Base-by-base conservation (phyloP, 805 yeast genomes). In the Hanseniaspora thailandica region DNA sequence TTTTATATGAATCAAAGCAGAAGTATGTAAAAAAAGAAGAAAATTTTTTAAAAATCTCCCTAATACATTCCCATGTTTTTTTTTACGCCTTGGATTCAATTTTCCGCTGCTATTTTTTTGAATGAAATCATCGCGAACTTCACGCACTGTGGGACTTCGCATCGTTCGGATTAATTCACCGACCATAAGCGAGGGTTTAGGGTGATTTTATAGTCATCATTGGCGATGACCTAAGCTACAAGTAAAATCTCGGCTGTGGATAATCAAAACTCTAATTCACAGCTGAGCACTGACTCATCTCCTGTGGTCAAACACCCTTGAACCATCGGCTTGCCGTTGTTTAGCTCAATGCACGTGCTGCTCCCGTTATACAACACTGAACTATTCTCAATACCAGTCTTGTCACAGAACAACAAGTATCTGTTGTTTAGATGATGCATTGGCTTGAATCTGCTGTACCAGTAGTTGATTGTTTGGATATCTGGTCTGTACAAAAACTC, bases 401-500 rank as follows among this genome's bases (percentile, higher is more conserved):
- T 48, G 15, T 48, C 52, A 31, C 52, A 48, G 19, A 48, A 48
- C 34, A 48, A 22, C 5, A 48, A 15, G 26, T 48, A 48, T 22
- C 17, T 48, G 15, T 41, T 48, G 7, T 23, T 13, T 8, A 10
- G 3, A 5, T 3, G 13, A 19, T 48, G 52, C 40, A 48, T 23
- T 10, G 52, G 52, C 19, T 33, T 40, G 26, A 48, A 48, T 36
- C 52, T 31, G 8, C 47, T 26, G 34, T 48, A 41, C 52, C 52
- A 48, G 20, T 48, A 48, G 35, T 40, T 48, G 12, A 48, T 15
- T 3, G 47, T 41, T 8, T 40, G 47, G 8, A 40, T 10, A 6
- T 26, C 43, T 7, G 52, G 52, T 12, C 13, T 36, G 36, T 40
- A 48, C 26, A 48, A 20, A 35, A 48, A 48, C 13, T 26, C 41